phyloP scores from a whole-genome alignment of 148 eudicot species.

The Cornus controversa region DNA sequence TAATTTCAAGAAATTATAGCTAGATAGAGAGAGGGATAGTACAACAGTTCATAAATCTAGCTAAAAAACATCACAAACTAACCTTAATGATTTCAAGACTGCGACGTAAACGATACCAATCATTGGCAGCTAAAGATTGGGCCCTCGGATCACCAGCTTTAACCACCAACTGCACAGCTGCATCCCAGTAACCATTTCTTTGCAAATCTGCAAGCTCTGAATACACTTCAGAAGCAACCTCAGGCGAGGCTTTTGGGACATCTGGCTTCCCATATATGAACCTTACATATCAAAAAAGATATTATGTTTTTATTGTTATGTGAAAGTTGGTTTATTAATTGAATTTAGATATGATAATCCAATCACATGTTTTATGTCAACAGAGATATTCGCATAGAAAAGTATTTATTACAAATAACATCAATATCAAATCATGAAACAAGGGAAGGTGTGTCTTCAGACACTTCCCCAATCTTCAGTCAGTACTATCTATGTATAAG shows the following conservation, averaged over 20 bases:
- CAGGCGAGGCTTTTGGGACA: constrained; percentile 88
- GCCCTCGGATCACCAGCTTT: constrained; percentile 84
- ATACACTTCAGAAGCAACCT: constrained; percentile 58
- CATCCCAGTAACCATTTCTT: constrained; percentile 66
- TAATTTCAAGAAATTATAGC: background rate
- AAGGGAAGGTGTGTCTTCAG: background rate
- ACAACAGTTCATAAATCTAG: background rate
- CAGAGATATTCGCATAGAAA: background rate
- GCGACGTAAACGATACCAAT: constrained; percentile 92
- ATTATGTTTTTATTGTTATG: background rate
- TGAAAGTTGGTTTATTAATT: background rate
- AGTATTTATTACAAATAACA: background rate
- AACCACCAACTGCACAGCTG: constrained; percentile 75
- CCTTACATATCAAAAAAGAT: constrained; percentile 44
- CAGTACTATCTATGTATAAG: too few relatives aligned
- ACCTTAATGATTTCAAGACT: constrained; percentile 90
- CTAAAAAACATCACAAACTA: background rate
- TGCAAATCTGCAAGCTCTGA: constrained; percentile 70
- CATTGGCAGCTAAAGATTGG: constrained; percentile 63
- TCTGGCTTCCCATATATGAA: constrained; percentile 93
- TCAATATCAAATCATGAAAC: background rate
- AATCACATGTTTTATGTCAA: background rate
- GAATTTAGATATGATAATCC: background rate
- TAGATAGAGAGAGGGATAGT: background rate
- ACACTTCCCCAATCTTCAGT: background rate